Evolutionary conservation across 73 alveolate genomes (phyloP).

Genomic region (Durusdinium trenchii): DNA sequence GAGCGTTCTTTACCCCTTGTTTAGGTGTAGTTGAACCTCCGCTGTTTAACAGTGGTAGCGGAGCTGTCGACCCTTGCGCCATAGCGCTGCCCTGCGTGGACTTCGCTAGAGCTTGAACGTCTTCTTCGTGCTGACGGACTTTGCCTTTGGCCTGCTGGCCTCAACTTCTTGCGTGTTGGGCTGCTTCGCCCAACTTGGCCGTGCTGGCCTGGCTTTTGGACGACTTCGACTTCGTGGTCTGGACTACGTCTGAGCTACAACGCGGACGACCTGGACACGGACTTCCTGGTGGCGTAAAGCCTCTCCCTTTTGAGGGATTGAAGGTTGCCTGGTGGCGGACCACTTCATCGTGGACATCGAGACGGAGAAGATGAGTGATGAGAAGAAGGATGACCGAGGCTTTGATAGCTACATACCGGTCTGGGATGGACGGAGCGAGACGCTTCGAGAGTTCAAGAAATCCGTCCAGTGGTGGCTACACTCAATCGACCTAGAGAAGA

Average conservation of each 20-base stretch:
- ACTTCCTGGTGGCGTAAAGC: too few species aligned
- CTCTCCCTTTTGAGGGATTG: too few species aligned
- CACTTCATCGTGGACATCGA: neutral
- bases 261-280: too few species aligned
- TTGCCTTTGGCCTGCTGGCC: neutral
- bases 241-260: neutral
- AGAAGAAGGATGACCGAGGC: neutral
- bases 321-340: too few species aligned
- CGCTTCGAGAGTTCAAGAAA: neutral
- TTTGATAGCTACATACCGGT: neutral
- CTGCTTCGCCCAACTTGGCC: neutral
- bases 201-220: too few species aligned
- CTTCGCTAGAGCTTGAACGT: neutral
- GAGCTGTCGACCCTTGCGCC: neutral
- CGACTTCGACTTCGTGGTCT: neutral
- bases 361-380: too few species aligned
- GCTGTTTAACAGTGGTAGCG: constrained; percentile 19
- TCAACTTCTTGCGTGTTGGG: neutral
- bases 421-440: neutral
- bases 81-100: neutral
- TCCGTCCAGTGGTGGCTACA: neutral
- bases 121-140: neutral
- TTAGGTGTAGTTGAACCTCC: neutral
- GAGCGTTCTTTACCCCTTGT: neutral
- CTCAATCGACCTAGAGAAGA: neutral